Evolutionary conservation across 768 basidiomycete genomes (phyloP).

Genomic region (Boletus barrowsii): DNA sequence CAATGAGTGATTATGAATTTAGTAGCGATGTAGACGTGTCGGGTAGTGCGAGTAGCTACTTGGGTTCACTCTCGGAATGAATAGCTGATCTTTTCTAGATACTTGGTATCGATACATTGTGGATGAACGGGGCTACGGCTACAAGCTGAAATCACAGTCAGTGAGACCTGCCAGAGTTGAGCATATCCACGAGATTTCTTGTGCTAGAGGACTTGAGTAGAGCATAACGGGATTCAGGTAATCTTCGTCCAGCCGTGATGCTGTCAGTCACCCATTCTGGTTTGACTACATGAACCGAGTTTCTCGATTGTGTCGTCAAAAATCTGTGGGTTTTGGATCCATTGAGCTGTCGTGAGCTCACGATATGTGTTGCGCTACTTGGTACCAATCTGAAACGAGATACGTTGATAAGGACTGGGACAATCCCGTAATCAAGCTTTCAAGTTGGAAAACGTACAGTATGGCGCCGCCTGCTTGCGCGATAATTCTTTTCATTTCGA

Average conservation of each 20-base stretch:
- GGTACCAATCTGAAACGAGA: slow-evolving; percentile 43
- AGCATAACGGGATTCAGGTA: slow-evolving; percentile 58
- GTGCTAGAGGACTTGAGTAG: slow-evolving; percentile 41
- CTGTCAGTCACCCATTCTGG: slow-evolving; percentile 78
- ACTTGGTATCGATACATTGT: slow-evolving; percentile 10
- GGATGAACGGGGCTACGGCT: background rate
- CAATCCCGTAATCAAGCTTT: background rate
- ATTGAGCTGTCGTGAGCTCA: slow-evolving; percentile 70
- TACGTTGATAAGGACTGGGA: background rate
- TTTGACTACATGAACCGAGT: slow-evolving; percentile 58
- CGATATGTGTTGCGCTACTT: slow-evolving; percentile 71
- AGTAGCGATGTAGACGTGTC: slow-evolving; percentile 49
- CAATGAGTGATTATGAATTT: slow-evolving; percentile 57
- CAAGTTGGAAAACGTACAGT: slow-evolving; percentile 43
- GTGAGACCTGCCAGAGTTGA: slow-evolving; percentile 21
- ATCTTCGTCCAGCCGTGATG: slow-evolving; percentile 54
- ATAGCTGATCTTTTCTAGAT: background rate
- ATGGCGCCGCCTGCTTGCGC: slow-evolving; percentile 63
- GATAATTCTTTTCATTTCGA: slow-evolving; percentile 72
- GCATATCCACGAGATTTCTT: slow-evolving; percentile 40
- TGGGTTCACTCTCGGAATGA: slow-evolving; percentile 34
- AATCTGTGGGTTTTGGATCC: slow-evolving; percentile 69
- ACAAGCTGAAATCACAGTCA: background rate
- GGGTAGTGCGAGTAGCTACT: slow-evolving; percentile 42
- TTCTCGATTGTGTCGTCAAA: slow-evolving; percentile 49